These are phyloP conservation scores for Hypoxylon trugodes DNA, from an alignment of 495 filamentous ascomycete genomes.

Conservation along the genomic window DNA sequence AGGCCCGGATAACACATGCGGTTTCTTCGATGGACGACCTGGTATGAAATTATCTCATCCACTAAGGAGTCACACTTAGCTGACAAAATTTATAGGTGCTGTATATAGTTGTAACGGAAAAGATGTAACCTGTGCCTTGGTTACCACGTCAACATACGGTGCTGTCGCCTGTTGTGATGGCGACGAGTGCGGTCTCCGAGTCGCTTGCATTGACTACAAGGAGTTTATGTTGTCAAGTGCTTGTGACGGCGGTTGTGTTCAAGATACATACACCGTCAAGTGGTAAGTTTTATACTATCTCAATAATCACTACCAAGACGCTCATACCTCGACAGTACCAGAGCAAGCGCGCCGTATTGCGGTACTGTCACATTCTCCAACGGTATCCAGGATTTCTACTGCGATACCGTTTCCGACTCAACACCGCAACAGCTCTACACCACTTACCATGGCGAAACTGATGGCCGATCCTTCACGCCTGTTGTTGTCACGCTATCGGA, in stretches of 20 bases:
- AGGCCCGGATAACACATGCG: conserved; percentile 60
- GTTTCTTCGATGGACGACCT: conserved; percentile 51
- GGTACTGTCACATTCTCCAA: conserved; percentile 48
- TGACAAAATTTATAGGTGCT: conserved; percentile 37
- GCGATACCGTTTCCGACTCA: conserved; percentile 39
- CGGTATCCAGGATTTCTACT: conserved; percentile 52
- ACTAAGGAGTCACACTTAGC: background rate
- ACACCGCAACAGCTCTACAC: conserved; percentile 46
- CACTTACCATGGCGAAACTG: conserved; percentile 46
- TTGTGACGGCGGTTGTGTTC: conserved; percentile 49
- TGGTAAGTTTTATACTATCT: conserved; percentile 42
- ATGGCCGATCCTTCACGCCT: conserved; percentile 41
- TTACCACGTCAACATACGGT: conserved; percentile 40
- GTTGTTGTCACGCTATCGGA: conserved; percentile 22
- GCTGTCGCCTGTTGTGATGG: conserved; percentile 50
- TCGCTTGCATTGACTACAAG: conserved; percentile 42
- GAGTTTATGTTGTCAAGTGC: conserved; percentile 35
- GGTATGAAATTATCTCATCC: conserved; percentile 30
- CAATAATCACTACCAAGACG: background rate
- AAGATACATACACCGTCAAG: conserved; percentile 48
- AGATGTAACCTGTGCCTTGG: conserved; percentile 45
- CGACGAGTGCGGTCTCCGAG: conserved; percentile 41
- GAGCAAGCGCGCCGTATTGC: conserved; percentile 42
- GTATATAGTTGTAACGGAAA: conserved; percentile 45
- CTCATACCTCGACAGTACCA: conserved; percentile 37